A percentile compares a stretch with the other conserved stretches of the same genome.
Conservation (phyloP, 2,329 filamentous ascomycete genomes). For the Alternaria triticina region DNA sequence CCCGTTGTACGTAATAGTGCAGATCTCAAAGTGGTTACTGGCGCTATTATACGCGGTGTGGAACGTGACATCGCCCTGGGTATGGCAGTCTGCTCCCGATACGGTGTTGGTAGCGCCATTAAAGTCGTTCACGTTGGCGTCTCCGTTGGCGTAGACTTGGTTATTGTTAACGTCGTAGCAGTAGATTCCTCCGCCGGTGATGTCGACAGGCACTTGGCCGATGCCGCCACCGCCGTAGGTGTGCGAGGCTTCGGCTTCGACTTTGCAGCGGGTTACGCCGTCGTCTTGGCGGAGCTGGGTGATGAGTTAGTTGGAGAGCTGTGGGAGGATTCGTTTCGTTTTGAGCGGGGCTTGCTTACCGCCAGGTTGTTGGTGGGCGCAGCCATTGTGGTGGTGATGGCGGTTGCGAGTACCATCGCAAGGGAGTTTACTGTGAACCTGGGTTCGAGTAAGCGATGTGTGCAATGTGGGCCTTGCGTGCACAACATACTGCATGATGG, state of each 20-base stretch:
- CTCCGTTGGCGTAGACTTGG: fast-evolving
- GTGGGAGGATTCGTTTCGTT: too few species aligned
- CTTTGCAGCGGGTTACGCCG: background rate
- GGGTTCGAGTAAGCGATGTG: background rate
- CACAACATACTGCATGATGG: background rate
- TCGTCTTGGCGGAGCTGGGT: background rate
- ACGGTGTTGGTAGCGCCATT: background rate
- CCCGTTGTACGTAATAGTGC: background rate
- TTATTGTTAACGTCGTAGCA: background rate
- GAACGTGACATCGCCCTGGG: background rate
- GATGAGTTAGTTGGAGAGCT: background rate
- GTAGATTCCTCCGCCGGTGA: fast-evolving
- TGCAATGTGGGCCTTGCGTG: fast-evolving
- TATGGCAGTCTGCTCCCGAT: background rate
- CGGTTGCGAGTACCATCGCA: background rate
- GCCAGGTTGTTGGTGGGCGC: background rate
- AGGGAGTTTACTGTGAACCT: background rate
- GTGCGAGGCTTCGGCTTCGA: background rate
- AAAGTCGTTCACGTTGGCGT: background rate
- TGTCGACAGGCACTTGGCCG: fast-evolving
- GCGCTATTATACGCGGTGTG: background rate
- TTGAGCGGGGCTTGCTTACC: too few species aligned
- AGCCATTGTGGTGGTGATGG: background rate
- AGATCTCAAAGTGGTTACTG: background rate
- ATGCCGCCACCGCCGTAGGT: background rate